Evolutionary conservation across 768 basidiomycete genomes (phyloP), one percentile per base, ranked within the genome.

Genomic region (Boletus rufocinnamomeus): DNA sequence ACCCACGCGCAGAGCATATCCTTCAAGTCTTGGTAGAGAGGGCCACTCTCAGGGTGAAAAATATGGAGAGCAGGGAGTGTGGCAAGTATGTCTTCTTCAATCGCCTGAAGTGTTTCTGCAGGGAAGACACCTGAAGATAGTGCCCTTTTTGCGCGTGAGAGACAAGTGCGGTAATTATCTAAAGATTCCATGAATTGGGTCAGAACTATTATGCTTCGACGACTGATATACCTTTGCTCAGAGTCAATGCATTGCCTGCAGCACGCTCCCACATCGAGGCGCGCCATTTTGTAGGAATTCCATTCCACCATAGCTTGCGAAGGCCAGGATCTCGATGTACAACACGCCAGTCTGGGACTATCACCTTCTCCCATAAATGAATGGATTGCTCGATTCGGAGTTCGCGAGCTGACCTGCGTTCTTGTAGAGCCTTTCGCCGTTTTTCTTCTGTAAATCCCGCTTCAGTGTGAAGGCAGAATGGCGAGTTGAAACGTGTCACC

Each of bases 1-100:
- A 93, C 86, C 91, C 92, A 95, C 4, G 94, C 93, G 65, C 84
- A 86, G 6, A 95, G 74, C 78, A 96, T 81, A 56, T 95, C 90
- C 65, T 87, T 87, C 52, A 95, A 75, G 60, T 96, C 94, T 40
- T 81, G 75, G 69, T 94, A 88, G 66, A 96, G 74, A 6, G 93
- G 92, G 0, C 94, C 93, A 3, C 76, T 84, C 56, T 87, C 81
- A 5, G 81, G 84, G 62, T 86, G 82, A 67, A 96, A 96, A 34
- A 96, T 84, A 69, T 91, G 91, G 16, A 95, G 74, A 1, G 84
- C 77, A 4, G 92, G 91, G 19, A 95, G 78, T 1, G 92, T 93
- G 19, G 76, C 80, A 45, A 75, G 72, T 17, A 94, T 87, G 67
- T 96, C 94, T 57, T 85, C 74, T 66, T 95, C 90, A 35, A 95